Conservation (phyloP, 2,329 filamentous ascomycete species). For the Trichoderma oligosporum region DNA sequence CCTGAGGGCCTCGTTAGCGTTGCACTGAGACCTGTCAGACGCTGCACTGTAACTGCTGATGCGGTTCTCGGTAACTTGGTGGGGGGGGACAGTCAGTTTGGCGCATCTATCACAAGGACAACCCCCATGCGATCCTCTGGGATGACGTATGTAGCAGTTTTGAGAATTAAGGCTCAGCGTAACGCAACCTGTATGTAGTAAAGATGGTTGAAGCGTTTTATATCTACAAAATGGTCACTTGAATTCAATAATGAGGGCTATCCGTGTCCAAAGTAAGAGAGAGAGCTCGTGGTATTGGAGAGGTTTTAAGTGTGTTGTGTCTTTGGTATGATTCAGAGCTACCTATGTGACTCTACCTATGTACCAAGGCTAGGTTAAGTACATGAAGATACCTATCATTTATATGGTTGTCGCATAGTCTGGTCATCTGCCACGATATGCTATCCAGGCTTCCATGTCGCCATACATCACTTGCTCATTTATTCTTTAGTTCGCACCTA, state of each 20-base stretch:
- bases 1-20: neutral
- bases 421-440: neutral
- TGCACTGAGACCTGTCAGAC: conserved; percentile 2
- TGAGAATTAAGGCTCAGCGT: neutral
- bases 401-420: neutral
- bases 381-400: too few species aligned
- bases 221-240: too few species aligned
- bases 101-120: conserved; percentile 1
- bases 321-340: too few species aligned
- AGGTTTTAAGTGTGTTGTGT: too few species aligned
- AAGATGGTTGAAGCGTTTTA: too few species aligned
- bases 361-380: too few species aligned
- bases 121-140: neutral
- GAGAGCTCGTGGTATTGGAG: too few species aligned
- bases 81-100: too few species aligned
- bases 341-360: too few species aligned
- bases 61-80: neutral
- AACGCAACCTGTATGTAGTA: neutral
- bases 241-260: too few species aligned
- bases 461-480: neutral
- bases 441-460: neutral
- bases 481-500: conserved; percentile 39
- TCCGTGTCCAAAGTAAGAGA: too few species aligned
- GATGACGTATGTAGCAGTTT: neutral
- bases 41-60: conserved; percentile 5